Conservation (phyloP, 2,329 filamentous ascomycete genomes). For the Curvularia spicifera region DNA sequence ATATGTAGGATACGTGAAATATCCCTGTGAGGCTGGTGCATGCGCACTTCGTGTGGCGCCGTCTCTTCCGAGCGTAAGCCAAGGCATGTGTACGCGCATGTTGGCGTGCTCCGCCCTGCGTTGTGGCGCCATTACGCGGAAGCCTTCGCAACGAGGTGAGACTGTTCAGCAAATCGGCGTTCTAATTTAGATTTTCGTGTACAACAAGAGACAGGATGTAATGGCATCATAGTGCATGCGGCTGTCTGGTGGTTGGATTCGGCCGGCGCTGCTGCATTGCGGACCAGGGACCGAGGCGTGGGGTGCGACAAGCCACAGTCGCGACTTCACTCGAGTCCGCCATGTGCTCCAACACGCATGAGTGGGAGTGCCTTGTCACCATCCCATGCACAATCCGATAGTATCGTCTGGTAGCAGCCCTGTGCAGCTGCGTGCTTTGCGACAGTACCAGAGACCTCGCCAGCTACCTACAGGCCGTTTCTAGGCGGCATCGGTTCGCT, state of each 20-base stretch:
- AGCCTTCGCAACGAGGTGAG: conserved; percentile 31
- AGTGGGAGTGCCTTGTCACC: background rate
- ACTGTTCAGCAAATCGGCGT: conserved; percentile 1
- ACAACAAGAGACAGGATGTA: background rate
- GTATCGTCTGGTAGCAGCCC: background rate
- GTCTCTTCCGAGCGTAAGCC: conserved; percentile 32
- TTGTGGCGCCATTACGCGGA: conserved; percentile 41
- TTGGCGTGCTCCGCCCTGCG: conserved; percentile 39
- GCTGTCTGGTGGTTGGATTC: conserved; percentile 18
- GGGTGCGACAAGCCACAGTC: conserved; percentile 39
- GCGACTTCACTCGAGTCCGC: conserved; percentile 8
- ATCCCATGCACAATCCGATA: background rate
- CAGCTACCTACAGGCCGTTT: conserved; percentile 17
- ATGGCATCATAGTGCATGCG: conserved; percentile 24
- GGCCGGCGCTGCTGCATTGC: conserved; percentile 21
- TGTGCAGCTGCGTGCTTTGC: conserved; percentile 18
- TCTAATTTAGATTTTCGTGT: background rate
- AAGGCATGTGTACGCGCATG: conserved; percentile 27
- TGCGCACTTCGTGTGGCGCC: conserved; percentile 36
- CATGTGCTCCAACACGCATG: conserved; percentile 1
- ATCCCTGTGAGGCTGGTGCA: conserved; percentile 40
- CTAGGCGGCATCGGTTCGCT: conserved; percentile 22
- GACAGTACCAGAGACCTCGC: conserved; percentile 18
- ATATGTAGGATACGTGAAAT: conserved; percentile 30
- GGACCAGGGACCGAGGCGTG: conserved; percentile 28